Percentiles rank a stretch among this genome's conserved stretches.
These are phyloP conservation scores for Ganoderma sinense DNA, from an alignment of 1,284 basidiomycete genomes.

Conservation along the genomic window DNA sequence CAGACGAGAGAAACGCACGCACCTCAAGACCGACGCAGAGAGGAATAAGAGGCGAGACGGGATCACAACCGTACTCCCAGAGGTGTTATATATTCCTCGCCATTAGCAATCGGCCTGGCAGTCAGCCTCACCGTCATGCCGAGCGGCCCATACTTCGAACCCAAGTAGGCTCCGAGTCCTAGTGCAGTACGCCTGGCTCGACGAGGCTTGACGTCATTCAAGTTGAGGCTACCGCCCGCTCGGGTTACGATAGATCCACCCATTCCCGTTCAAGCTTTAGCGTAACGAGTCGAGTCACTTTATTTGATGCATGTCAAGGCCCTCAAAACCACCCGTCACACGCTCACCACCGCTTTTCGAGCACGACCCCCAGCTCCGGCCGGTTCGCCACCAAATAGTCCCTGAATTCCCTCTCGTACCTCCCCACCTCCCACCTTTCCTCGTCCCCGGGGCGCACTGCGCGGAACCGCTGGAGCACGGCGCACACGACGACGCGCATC, in stretches of 20 bases:
- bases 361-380: slow-evolving; percentile 30
- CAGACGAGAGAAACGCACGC: not conserved
- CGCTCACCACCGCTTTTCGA: slow-evolving; percentile 6
- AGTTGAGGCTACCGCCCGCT: too few relatives aligned
- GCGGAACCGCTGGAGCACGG: slow-evolving; percentile 38
- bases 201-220: too few relatives aligned
- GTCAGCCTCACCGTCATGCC: not conserved
- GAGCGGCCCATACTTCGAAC: too few relatives aligned
- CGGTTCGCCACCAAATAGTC: slow-evolving; percentile 32
- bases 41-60: not conserved
- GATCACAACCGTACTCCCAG: not conserved
- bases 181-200: not conserved
- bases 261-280: too few relatives aligned
- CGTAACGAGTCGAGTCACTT: too few relatives aligned
- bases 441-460: slow-evolving; percentile 21
- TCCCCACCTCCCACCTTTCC: slow-evolving; percentile 28
- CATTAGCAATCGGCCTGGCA: not conserved
- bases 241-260: too few relatives aligned
- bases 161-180: not conserved
- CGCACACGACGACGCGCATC: slow-evolving; percentile 32
- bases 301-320: too few relatives aligned
- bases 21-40: not conserved
- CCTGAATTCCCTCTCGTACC: slow-evolving; percentile 32
- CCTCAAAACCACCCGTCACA: too few relatives aligned
- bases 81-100: not conserved